A percentile compares a stretch with the other conserved stretches of the same genome.
phyloP scores from a whole-genome alignment of 2,329 filamentous ascomycete genomes.

The Aureobasidium mangrovei region DNA sequence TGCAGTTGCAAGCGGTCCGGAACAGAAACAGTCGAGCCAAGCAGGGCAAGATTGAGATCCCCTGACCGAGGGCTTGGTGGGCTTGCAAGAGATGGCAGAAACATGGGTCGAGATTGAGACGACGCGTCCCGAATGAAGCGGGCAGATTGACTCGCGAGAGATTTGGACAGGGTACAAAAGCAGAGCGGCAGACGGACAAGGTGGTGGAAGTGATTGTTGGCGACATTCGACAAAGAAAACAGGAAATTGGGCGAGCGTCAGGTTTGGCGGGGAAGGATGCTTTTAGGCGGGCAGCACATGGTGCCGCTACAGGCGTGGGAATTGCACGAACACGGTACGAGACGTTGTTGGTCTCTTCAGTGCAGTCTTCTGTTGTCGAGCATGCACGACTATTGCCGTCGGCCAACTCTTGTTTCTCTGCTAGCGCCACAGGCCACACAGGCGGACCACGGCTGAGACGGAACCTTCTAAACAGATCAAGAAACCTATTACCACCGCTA shows the following conservation, averaged over 20 bases:
- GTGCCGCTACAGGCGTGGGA: neutral
- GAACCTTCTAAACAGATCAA: neutral
- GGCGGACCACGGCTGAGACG: conserved; percentile 5
- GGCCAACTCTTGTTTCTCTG: neutral
- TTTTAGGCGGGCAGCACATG: neutral
- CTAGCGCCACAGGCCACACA: neutral
- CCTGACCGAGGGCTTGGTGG: too few relatives aligned
- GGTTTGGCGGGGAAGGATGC: conserved; percentile 5
- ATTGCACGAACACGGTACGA: neutral
- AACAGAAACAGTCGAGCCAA: too few relatives aligned
- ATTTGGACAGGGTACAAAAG: too few relatives aligned
- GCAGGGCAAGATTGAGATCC: too few relatives aligned
- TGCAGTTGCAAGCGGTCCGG: too few relatives aligned
- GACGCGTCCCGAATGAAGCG: too few relatives aligned
- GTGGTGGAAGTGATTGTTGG: neutral
- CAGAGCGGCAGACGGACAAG: neutral
- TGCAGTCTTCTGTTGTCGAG: neutral
- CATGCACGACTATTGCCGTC: neutral
- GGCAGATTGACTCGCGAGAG: too few relatives aligned
- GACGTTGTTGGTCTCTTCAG: neutral
- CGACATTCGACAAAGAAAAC: conserved; percentile 4
- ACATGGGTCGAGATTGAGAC: too few relatives aligned
- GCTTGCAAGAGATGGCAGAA: too few relatives aligned
- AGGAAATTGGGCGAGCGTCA: conserved; percentile 2
- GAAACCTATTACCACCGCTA: neutral